Percentiles rank a stretch among this genome's conserved stretches.
Evolutionary conservation across 2,329 filamentous ascomycete species (phyloP).

Genomic region (Aspergillus ochraceoroseus): DNA sequence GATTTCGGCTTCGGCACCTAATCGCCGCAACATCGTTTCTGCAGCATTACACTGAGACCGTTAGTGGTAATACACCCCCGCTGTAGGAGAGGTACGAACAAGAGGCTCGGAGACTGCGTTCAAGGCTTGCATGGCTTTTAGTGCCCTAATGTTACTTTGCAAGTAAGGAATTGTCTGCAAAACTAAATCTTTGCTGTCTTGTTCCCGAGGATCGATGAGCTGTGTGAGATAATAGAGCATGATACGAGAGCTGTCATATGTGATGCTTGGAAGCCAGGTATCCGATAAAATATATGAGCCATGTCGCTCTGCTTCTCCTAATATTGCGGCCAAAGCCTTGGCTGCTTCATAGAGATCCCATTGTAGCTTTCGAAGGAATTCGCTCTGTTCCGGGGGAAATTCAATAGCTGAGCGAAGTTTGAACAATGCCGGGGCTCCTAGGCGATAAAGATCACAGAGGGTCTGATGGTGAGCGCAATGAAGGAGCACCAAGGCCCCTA

Average conservation of each 20-base stretch:
- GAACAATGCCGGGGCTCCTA: slow-evolving; percentile 8
- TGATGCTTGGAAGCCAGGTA: slow-evolving; percentile 11
- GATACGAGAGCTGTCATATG: slow-evolving; percentile 11
- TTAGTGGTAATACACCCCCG: too few relatives aligned
- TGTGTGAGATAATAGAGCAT: slow-evolving; percentile 12
- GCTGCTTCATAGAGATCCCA: slow-evolving; percentile 6
- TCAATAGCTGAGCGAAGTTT: slow-evolving; percentile 10
- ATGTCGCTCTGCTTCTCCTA: slow-evolving; percentile 5
- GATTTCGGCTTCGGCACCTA: slow-evolving; percentile 9
- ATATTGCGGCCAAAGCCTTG: slow-evolving; percentile 5
- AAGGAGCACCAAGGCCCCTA: slow-evolving; percentile 6
- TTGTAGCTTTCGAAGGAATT: slow-evolving; percentile 5
- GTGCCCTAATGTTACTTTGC: slow-evolving; percentile 8
- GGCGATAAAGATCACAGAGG: slow-evolving; percentile 8
- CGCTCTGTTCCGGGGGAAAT: slow-evolving; percentile 8
- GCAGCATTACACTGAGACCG: slow-evolving; percentile 2
- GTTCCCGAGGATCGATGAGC: slow-evolving; percentile 10
- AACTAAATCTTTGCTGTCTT: slow-evolving; percentile 7
- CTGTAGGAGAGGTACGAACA: too few relatives aligned
- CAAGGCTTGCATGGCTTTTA: slow-evolving; percentile 7
- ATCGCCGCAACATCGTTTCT: slow-evolving; percentile 8
- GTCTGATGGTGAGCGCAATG: slow-evolving; percentile 12
- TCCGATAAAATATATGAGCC: slow-evolving; percentile 7
- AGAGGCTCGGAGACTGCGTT: slow-evolving; percentile 7
- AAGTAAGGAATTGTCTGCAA: slow-evolving; percentile 8